Evolutionary conservation across 495 filamentous ascomycete species (phyloP), one percentile per base, ranked within the genome.

Genomic region (Penicillium coffeae): DNA sequence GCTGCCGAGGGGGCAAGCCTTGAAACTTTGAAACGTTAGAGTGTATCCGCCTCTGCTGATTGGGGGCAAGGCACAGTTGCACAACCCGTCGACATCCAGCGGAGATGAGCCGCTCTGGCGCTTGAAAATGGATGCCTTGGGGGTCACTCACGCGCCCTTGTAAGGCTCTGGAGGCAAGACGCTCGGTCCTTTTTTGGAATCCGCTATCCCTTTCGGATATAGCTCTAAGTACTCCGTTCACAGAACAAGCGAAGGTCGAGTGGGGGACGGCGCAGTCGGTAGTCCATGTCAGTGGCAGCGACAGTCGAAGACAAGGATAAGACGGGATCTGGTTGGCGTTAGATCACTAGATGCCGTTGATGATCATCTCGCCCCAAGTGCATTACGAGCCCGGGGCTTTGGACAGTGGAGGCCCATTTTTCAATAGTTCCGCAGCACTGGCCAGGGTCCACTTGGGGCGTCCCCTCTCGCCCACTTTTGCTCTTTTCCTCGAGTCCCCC

Each of bases 1-100:
- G 54, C 52, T 58, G 55, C 53, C 58, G 52, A 56, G 37, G 55
- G 52, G n/a, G n/a, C n/a, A n/a, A n/a, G n/a, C n/a, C n/a, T n/a
- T n/a, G n/a, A n/a, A n/a, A n/a, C n/a, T n/a, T n/a, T n/a, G n/a
- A n/a, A n/a, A n/a, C n/a, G n/a, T n/a, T n/a, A n/a, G n/a, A n/a
- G n/a, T n/a, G n/a, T n/a, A n/a, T n/a, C n/a, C n/a, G n/a, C n/a
- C n/a, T n/a, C n/a, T n/a, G n/a, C n/a, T n/a, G n/a, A n/a, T n/a
- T n/a, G n/a, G n/a, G n/a, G n/a, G n/a, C n/a, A n/a, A n/a, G n/a
- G n/a, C n/a, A n/a, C n/a, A n/a, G n/a, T n/a, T n/a, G n/a, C n/a
- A n/a, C n/a, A n/a, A n/a, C n/a, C n/a, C n/a, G n/a, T n/a, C n/a
- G n/a, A n/a, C n/a, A n/a, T n/a, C n/a, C n/a, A n/a, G n/a, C n/a